A percentile compares a stretch with the other conserved stretches of the same genome.
These are phyloP conservation scores for Plectranthus barbatus DNA, from an alignment of 257 asterid genomes.

Conservation along the genomic window DNA sequence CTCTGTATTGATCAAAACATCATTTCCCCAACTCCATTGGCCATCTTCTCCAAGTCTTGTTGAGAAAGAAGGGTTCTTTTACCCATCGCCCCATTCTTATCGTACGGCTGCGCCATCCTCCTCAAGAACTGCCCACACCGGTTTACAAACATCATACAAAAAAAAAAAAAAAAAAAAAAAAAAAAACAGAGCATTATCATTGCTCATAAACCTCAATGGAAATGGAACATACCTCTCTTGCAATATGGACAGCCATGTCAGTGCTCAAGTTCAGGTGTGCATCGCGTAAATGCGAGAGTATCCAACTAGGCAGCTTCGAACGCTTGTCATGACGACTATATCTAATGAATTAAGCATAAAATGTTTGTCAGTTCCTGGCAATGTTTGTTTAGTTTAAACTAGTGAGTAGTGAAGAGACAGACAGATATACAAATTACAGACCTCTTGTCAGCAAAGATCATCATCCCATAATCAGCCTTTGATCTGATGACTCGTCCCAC, in stretches of 20 bases:
- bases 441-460: conserved; percentile 99
- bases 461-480: conserved; percentile 99
- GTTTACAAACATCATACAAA: too few relatives aligned
- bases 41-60: conserved; percentile 82
- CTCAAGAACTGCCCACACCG: conserved; percentile 51
- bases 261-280: conserved; percentile 96
- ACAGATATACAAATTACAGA: conserved; percentile 30
- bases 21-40: conserved; percentile 42
- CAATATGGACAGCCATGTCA: conserved; percentile 97
- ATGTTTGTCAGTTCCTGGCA: background rate
- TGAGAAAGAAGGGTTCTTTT: conserved; percentile 77
- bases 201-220: too few relatives aligned
- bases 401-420: too few relatives aligned
- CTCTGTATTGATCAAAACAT: conserved; percentile 24
- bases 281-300: conserved; percentile 85
- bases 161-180: too few relatives aligned
- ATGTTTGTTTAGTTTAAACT: too few relatives aligned
- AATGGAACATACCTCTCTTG: conserved; percentile 66
- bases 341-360: conserved; percentile 28
- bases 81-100: conserved; percentile 76
- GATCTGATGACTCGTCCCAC: conserved; percentile 98
- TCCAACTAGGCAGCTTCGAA: conserved; percentile 95
- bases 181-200: too few relatives aligned
- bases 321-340: conserved; percentile 97
- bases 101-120: conserved; percentile 98